Conservation (phyloP, 305 asterid species). For the Fraxinus ornus region DNA sequence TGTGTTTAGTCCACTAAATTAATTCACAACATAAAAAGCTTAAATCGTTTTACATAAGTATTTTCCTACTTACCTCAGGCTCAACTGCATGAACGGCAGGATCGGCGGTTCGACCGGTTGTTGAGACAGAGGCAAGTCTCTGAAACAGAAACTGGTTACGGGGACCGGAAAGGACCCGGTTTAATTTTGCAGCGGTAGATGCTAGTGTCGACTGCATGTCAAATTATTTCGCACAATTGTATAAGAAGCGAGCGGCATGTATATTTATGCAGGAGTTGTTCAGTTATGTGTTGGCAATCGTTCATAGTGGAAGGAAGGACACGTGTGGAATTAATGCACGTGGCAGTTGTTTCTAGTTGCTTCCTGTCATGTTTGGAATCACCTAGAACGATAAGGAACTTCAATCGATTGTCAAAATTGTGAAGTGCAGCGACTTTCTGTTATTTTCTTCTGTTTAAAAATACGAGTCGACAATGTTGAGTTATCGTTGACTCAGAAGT, state of each 20-base stretch:
- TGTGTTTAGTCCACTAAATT: neutral
- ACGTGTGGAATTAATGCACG: constrained; percentile 30
- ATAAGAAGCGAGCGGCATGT: neutral
- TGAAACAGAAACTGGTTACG: constrained; percentile 11
- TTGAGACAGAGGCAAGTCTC: constrained; percentile 25
- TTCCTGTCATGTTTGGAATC: constrained; percentile 13
- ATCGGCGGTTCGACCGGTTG: constrained; percentile 58
- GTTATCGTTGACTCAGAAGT: too few relatives aligned
- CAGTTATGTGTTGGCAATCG: neutral
- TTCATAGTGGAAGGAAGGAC: neutral
- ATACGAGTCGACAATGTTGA: too few relatives aligned
- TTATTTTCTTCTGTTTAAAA: too few relatives aligned
- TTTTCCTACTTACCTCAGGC: constrained; percentile 43
- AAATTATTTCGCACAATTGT: neutral
- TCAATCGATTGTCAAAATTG: neutral
- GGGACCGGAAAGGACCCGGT: constrained; percentile 15
- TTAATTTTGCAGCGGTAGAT: constrained; percentile 31
- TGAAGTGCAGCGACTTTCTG: too few relatives aligned
- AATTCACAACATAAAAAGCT: neutral
- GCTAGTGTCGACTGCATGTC: constrained; percentile 52
- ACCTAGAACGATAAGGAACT: constrained; percentile 22
- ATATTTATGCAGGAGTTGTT: neutral
- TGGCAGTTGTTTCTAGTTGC: constrained; percentile 30
- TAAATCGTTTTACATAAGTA: neutral
- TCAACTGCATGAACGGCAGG: constrained; percentile 61